Base-by-base conservation (phyloP, 345 rosid genomes). In the Chamaenerion angustifolium region DNA sequence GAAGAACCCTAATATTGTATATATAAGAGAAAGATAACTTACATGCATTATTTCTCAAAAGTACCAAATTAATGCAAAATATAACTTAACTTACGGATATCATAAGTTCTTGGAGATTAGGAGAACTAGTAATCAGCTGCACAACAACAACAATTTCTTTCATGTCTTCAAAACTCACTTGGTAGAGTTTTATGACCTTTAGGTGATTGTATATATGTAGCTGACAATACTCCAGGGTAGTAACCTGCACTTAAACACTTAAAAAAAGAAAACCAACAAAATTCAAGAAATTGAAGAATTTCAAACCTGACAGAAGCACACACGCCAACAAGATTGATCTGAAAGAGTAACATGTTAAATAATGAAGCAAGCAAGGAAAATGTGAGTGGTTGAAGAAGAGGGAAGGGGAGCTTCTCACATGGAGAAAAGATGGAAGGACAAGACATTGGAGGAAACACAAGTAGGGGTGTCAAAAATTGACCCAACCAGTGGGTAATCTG, bases 191-290 rank as follows among this genome's bases (percentile, higher is more conserved):
- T 60, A 88, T 78, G 5, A 64, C 66, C 51, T 71, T 79, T 3
- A 88, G 75, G 69, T 69, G 69, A 54, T 48, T 73, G 49, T 78
- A 82, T n/a, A n/a, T n/a, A n/a, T n/a, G 81, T 81, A 41, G 82
- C 57, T 2, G 83, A 76, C 57, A 72, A 67, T 55, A 58, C 66
- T 67, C 82, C 81, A 6, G 75, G 81, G 63, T 75, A 75, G 68
- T 76, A 66, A 59, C 98, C 96, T 67, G 84, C 66, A 56, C 98
- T 92, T 77, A 92, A 80, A 68, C 80, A 92, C 98, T 84, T 55
- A 49, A 12, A n/a, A n/a, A n/a, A n/a, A n/a, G n/a, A 43, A 46
- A 15, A 16, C 48, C 52, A 58, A 12, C 15, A 48, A 50, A 31
- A 15, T 19, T 16, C 48, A 54, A 23, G 6, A 56, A 35, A 56